phyloP scores from a whole-genome alignment of 106 monocot species.

The Dendrobium chrysotoxum region DNA sequence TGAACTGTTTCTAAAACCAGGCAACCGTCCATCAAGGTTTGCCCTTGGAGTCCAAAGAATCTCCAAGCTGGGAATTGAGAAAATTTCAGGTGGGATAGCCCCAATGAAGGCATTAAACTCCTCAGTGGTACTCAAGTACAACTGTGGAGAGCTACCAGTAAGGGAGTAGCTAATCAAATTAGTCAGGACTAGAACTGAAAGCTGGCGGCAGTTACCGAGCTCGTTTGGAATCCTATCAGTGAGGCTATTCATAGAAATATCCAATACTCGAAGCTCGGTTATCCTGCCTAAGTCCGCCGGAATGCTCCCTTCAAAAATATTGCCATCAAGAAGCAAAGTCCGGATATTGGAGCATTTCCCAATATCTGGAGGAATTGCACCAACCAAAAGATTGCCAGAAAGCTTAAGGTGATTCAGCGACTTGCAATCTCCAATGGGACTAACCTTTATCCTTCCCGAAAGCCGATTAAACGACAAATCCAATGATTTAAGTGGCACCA shows the following conservation, averaged over 20 bases:
- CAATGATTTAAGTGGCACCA: constrained; percentile 10
- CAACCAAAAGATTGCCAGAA: constrained; percentile 38
- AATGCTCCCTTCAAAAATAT: constrained; percentile 42
- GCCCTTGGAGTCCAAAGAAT: constrained; percentile 63
- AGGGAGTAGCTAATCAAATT: constrained; percentile 10
- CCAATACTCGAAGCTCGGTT: constrained; percentile 27
- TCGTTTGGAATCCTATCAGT: constrained; percentile 40
- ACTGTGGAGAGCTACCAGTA: not conserved
- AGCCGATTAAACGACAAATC: constrained; percentile 36
- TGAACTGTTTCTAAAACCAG: constrained; percentile 5
- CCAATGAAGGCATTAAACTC: constrained; percentile 64
- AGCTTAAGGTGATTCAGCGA: constrained; percentile 33
- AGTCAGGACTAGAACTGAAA: constrained; percentile 41
- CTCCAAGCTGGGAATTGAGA: constrained; percentile 30
- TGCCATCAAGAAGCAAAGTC: constrained; percentile 32
- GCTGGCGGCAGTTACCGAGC: constrained; percentile 32
- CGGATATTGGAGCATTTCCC: constrained; percentile 33
- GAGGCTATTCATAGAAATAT: constrained; percentile 57
- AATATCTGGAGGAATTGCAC: constrained; percentile 30
- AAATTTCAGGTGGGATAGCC: constrained; percentile 24
- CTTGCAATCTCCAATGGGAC: constrained; percentile 14
- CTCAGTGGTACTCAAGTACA: not conserved
- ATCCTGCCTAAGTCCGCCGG: constrained; percentile 29
- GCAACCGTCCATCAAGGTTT: constrained; percentile 43
- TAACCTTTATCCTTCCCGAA: constrained; percentile 23